These are phyloP conservation scores for Podila epicladia DNA, from an alignment of 192 early-diverging fungal genomes.

Conservation along the genomic window DNA sequence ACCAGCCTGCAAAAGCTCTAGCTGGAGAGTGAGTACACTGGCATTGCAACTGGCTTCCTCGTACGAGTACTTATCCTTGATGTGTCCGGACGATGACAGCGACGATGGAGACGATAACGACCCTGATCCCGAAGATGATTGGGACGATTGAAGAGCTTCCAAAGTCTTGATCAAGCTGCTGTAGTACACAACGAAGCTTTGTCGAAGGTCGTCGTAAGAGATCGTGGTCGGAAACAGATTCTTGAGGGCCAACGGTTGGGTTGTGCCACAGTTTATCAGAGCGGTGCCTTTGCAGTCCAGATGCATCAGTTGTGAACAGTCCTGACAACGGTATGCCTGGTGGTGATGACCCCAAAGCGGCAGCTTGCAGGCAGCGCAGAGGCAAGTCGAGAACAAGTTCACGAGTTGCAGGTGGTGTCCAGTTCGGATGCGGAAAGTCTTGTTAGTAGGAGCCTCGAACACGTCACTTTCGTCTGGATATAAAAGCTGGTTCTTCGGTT, in stretches of 20 bases:
- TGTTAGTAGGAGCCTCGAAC: conserved; percentile 5
- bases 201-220: conserved; percentile 28
- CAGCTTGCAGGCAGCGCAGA: conserved; percentile 58
- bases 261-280: background rate
- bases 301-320: conserved; percentile 62
- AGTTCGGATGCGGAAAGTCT: conserved; percentile 13
- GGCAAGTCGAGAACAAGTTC: conserved; percentile 62
- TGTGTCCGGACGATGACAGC: background rate
- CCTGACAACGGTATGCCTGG: conserved; percentile 64
- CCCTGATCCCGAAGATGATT: conserved; percentile 38
- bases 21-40: conserved; percentile 23
- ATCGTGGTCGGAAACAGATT: conserved; percentile 50
- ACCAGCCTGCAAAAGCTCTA: conserved; percentile 32
- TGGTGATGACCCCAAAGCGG: conserved; percentile 66
- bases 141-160: conserved; percentile 32
- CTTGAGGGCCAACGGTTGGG: conserved; percentile 14
- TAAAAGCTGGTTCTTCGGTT: conserved; percentile 20
- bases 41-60: conserved; percentile 42
- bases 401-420: conserved; percentile 62
- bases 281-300: conserved; percentile 33
- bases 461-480: conserved; percentile 15
- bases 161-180: conserved; percentile 23
- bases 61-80: conserved; percentile 35
- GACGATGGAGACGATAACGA: background rate
- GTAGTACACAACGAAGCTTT: conserved; percentile 49